phyloP scores from a whole-genome alignment of 2,329 filamentous ascomycete genomes.

The Neophaeococcomyces mojaviensis region DNA sequence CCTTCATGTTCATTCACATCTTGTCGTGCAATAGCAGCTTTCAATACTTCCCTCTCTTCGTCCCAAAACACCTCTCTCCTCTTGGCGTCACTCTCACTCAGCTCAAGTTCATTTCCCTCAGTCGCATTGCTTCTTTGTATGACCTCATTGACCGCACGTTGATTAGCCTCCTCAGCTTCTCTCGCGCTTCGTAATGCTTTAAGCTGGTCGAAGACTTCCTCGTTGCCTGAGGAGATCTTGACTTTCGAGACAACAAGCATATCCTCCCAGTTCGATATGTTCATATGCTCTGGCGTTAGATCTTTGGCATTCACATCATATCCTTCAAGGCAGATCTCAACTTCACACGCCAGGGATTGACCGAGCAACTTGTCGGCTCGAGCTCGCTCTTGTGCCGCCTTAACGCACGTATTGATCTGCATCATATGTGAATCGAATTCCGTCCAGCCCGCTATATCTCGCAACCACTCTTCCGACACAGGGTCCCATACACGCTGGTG shows the following conservation, averaged over 20 bases:
- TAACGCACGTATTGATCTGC: conserved; percentile 58
- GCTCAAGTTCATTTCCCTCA: no score
- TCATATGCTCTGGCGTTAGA: neutral
- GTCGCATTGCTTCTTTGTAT: no score
- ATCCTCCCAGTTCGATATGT: neutral
- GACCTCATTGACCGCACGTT: no score
- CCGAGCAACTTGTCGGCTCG: conserved; percentile 65
- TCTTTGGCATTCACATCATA: neutral
- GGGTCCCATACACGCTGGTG: conserved; percentile 32
- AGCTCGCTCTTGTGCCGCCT: conserved; percentile 63
- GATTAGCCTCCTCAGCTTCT: neutral
- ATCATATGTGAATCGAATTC: conserved; percentile 26
- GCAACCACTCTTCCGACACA: conserved; percentile 28
- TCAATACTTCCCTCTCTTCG: no score
- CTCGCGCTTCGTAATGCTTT: neutral
- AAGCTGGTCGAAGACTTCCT: neutral
- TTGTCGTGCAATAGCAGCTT: neutral
- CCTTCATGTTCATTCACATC: neutral
- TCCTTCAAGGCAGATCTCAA: conserved; percentile 31
- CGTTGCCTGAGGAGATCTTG: neutral
- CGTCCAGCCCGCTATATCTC: neutral
- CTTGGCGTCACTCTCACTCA: no score
- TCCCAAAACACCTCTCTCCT: no score
- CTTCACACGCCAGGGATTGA: conserved; percentile 70
- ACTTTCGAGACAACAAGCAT: conserved; percentile 6